Evolutionary conservation across 2,329 filamentous ascomycete genomes (phyloP), one percentile per base, ranked within the genome.

Genomic region (Teratosphaeria nubilosa): DNA sequence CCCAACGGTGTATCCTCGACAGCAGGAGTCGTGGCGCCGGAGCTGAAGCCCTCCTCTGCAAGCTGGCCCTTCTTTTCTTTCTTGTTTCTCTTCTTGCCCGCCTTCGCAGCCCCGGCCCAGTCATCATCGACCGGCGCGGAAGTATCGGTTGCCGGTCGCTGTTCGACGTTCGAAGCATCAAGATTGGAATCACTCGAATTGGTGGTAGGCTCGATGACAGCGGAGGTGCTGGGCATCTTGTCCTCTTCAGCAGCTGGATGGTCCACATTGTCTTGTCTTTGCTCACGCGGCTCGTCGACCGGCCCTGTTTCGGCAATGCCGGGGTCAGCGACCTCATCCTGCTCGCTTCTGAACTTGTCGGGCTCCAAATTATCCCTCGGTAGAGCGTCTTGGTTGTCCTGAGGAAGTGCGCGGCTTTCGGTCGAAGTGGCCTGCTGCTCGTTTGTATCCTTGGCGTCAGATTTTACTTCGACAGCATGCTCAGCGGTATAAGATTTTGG

Each of bases 41-140:
- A 48, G 41, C 41, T 22, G 3, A 48, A 16, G 3, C 6, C n/a
- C 22, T 48, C 20, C 41, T 48, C 41, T 20, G 41, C 20, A 5
- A 22, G n/a, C n/a, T 48, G 41, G 5, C 16, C 41, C 20, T 48
- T 22, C 53, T 55, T 55, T 11, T 11, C 32, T 14, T 55, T 22
- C 32, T 45, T 55, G 30, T 55, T 55, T 45, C 20, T 37, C 20
- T 37, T 61, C 55, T 16, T 54, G 37, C 34, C 30, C 1, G 56
- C 7, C 3, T 22, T 58, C 4, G 37, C 25, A 45, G 41, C 41
- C 14, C 22, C 53, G 20, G 13, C 20, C 24, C 20, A 53, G 14
- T 53, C 51, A 10, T 24, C 24, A 16, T 60, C 52, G 2, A 11
- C n/a, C 16, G 41, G 41, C 9, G 6, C 41, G 4, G 41, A 6